Base-by-base conservation (phyloP, 371 early-diverging fungal species). In the Apophysomyces ossiformis region DNA sequence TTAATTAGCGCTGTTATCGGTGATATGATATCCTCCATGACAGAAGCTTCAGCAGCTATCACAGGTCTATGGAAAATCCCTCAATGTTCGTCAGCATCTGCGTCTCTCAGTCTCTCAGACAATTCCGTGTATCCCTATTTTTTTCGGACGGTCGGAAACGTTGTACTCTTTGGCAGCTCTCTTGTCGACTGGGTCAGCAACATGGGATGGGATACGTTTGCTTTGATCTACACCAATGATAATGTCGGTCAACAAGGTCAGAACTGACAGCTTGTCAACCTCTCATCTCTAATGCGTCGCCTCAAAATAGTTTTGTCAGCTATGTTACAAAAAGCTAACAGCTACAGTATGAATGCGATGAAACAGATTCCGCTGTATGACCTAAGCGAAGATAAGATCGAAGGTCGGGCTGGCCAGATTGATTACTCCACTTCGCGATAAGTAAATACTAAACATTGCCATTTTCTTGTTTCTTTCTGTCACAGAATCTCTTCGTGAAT, bases 1-100 rank as follows among this genome's bases (percentile, higher is more conserved):
- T 7, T 67, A 16, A 38, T n/a, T 35, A 79, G 82, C 47, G 82
- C 82, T 12, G 72, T 81, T 1, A 71, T 81, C 60, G 82, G 82
- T 16, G 82, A 81, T 60, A 75, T 75, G 63, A 43, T 69, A 9
- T 74, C 78, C 7, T 11, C 32, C 7, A 70, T 72, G 67, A 75
- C 82, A 12, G 69, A 71, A 57, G 61, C 67, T 16, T 75, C 73
- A 38, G 82, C 79, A 16, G 69, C 74, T 11, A 69, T 81, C 41
- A 76, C 78, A 13, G 68, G 82, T 11, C 43, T 75, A 15, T 63
- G 63, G 54, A 59, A 68, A 8, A 71, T 81, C 57, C 82, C 82
- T 1, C 82, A 81, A 65, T 81, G 82, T 43, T 78, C 79, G 0
- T 69, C 61, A 37, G 75, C 74, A 26, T 72, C 82, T 13, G 73